These are phyloP conservation scores for Ambrosiella xylebori DNA, from an alignment of 2,329 filamentous ascomycete genomes.

Conservation along the genomic window DNA sequence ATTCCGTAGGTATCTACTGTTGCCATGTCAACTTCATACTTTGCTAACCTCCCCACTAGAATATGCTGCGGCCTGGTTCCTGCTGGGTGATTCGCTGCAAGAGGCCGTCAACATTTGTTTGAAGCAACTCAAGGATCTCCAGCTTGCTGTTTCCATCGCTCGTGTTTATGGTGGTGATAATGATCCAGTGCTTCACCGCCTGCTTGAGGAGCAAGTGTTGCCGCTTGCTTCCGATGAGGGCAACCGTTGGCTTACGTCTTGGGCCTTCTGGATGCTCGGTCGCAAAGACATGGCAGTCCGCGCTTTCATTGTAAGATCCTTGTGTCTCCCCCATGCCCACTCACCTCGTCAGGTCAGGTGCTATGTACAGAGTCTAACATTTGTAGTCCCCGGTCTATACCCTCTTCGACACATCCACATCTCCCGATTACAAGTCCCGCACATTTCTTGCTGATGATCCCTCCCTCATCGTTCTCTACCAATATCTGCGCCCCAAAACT, in stretches of 20 bases:
- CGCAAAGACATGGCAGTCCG: constrained; percentile 71
- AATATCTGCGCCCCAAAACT: constrained; percentile 65
- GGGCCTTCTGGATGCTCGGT: constrained; percentile 86
- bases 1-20: constrained; percentile 43
- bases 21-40: background rate
- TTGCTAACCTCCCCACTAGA: constrained; percentile 29
- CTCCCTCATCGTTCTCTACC: constrained; percentile 71
- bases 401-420: constrained; percentile 50
- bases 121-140: constrained; percentile 73
- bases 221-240: constrained; percentile 61
- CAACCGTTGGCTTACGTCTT: constrained; percentile 85
- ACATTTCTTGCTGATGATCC: constrained; percentile 83
- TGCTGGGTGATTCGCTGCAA: constrained; percentile 67
- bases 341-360: too few relatives aligned
- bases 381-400: constrained; percentile 57
- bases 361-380: background rate
- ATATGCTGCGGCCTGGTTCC: constrained; percentile 91
- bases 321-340: background rate
- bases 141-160: constrained; percentile 75
- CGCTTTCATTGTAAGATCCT: constrained; percentile 51
- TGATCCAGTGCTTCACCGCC: constrained; percentile 51
- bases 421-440: constrained; percentile 54
- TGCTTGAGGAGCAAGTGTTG: constrained; percentile 68
- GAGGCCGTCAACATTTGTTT: constrained; percentile 77
- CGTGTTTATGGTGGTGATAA: constrained; percentile 78